A percentile compares a stretch with the other conserved stretches of the same genome.
phyloP scores from a whole-genome alignment of 805 yeast species.

The Candida ulmi region DNA sequence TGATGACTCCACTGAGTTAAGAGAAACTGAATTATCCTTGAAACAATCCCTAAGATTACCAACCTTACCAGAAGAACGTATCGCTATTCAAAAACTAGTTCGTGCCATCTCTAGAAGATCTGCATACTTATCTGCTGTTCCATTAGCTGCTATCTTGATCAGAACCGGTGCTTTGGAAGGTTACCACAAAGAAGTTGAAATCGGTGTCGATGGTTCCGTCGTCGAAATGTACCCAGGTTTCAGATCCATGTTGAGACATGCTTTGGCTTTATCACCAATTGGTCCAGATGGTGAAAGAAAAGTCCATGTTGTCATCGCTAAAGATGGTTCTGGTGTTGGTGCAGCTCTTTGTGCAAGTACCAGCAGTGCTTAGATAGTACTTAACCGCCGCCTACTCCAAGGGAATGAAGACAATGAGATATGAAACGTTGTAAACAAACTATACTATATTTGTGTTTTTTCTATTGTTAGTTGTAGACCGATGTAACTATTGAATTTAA shows the following conservation, averaged over 20 bases:
- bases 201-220: slow-evolving; percentile 95
- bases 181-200: slow-evolving; percentile 72
- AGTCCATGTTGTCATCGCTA: slow-evolving; percentile 73
- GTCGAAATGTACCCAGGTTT: slow-evolving; percentile 92
- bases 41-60: slow-evolving; percentile 64
- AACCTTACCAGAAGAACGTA: slow-evolving; percentile 66
- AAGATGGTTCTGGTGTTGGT: slow-evolving; percentile 96
- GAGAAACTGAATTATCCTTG: slow-evolving; percentile 63
- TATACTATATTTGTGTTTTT: too few species aligned
- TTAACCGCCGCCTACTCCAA: too few species aligned
- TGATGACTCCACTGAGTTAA: slow-evolving; percentile 71
- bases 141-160: slow-evolving; percentile 74
- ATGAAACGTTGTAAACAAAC: not conserved
- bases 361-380: not conserved
- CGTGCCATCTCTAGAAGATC: slow-evolving; percentile 82
- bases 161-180: slow-evolving; percentile 60
- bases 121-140: slow-evolving; percentile 85
- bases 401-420: not conserved
- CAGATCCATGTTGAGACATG: slow-evolving; percentile 73
- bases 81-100: slow-evolving; percentile 65
- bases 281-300: slow-evolving; percentile 74
- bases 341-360: slow-evolving; percentile 77
- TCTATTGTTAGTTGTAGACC: too few species aligned
- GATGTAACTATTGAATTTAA: too few species aligned
- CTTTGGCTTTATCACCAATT: slow-evolving; percentile 61